A percentile compares a stretch with the other conserved stretches of the same genome.
Conservation (phyloP, 306 rosid genomes). For the Adenanthera pavonina region DNA sequence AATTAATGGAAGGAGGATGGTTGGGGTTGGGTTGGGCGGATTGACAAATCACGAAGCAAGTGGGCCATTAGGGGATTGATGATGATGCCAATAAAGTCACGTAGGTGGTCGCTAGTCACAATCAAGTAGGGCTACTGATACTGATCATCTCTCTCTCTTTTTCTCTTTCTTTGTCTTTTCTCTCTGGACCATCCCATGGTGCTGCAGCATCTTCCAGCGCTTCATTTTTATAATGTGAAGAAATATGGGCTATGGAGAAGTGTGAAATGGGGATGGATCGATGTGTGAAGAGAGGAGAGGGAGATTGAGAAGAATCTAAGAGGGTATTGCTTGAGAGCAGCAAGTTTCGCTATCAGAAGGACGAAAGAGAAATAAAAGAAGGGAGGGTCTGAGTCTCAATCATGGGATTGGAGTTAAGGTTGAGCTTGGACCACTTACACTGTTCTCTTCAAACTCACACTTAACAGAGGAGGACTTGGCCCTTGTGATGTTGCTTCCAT, state of each 20-base stretch:
- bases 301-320: neutral
- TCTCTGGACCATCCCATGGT: no score
- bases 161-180: no score
- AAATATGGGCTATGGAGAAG: no score
- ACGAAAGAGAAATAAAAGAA: neutral
- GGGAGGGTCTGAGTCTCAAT: neutral
- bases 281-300: no score
- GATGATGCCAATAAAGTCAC: slow-evolving; percentile 35
- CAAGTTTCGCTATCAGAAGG: neutral
- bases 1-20: no score
- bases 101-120: slow-evolving; percentile 51
- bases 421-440: neutral
- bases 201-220: no score
- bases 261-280: no score
- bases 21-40: neutral
- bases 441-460: no score
- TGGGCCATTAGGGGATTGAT: slow-evolving; percentile 33
- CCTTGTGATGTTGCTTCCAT: no score
- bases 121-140: slow-evolving; percentile 38
- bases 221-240: no score
- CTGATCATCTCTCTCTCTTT: no score
- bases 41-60: neutral
- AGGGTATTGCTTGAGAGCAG: neutral
- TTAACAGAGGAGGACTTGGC: no score
- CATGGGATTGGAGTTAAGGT: neutral